Conservation (phyloP, 371 early-diverging fungal genomes). For the Lichtheimia ornata region DNA sequence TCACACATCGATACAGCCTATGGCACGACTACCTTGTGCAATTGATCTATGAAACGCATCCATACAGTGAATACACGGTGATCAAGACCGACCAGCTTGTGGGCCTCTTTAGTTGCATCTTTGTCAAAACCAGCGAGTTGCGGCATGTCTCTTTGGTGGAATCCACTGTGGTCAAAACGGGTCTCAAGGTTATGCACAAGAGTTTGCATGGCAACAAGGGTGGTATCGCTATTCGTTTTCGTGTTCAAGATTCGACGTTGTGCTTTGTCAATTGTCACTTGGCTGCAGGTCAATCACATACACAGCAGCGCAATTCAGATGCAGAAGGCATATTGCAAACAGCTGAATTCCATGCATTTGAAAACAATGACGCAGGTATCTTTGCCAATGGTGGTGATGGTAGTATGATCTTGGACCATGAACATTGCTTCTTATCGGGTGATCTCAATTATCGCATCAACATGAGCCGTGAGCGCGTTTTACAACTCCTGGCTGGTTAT, state of each 20-base stretch:
- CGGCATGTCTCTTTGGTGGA: slow-evolving; percentile 22
- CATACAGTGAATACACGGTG: slow-evolving; percentile 53
- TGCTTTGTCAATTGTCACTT: slow-evolving; percentile 88
- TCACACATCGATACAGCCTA: slow-evolving; percentile 57
- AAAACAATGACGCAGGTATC: slow-evolving; percentile 2
- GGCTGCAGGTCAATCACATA: slow-evolving; percentile 81
- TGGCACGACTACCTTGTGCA: slow-evolving; percentile 73
- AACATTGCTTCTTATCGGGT: slow-evolving; percentile 71
- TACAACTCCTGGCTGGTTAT: slow-evolving; percentile 43
- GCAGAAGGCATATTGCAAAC: slow-evolving; percentile 71
- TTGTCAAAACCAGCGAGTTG: slow-evolving; percentile 51
- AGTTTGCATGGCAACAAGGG: slow-evolving; percentile 85
- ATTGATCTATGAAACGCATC: slow-evolving; percentile 48
- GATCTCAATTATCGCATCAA: slow-evolving; percentile 85
- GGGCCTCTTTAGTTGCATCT: slow-evolving; percentile 76
- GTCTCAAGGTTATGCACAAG: slow-evolving; percentile 64
- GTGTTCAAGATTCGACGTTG: slow-evolving; percentile 75
- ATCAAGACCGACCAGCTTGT: slow-evolving; percentile 77
- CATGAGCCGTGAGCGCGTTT: slow-evolving; percentile 54
- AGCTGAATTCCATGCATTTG: slow-evolving; percentile 43
- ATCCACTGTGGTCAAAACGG: slow-evolving; percentile 70
- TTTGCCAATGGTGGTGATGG: slow-evolving; percentile 64
- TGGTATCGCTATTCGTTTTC: slow-evolving; percentile 77
- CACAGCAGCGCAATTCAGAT: slow-evolving; percentile 75
- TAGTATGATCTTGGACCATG: slow-evolving; percentile 72